phyloP scores from a whole-genome alignment of 2,329 filamentous ascomycete species.

The Dactylellina drechsleri region DNA sequence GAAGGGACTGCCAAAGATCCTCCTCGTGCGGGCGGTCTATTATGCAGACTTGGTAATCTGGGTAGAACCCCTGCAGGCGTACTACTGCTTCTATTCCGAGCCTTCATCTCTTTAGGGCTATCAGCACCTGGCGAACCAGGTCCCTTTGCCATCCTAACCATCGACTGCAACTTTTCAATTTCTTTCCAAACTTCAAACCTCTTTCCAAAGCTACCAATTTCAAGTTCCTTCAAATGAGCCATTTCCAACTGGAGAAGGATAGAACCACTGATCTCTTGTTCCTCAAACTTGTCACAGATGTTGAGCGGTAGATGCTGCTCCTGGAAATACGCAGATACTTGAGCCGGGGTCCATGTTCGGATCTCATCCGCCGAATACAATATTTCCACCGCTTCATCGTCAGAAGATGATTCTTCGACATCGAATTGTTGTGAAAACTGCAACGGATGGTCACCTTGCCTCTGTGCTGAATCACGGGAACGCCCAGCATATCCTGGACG shows the following conservation, averaged over 20 bases:
- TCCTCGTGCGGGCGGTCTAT: constrained; percentile 54
- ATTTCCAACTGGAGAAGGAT: constrained; percentile 72
- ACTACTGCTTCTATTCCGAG: constrained; percentile 56
- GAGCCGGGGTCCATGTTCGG: constrained; percentile 78
- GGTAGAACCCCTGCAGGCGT: constrained; percentile 57
- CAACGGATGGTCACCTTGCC: constrained; percentile 32
- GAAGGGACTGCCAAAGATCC: constrained; percentile 39
- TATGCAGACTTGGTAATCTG: constrained; percentile 58
- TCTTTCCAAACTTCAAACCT: constrained; percentile 59
- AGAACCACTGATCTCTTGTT: constrained; percentile 95
- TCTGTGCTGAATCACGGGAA: constrained; percentile 34
- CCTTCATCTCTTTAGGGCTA: constrained; percentile 29
- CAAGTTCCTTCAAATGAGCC: constrained; percentile 58
- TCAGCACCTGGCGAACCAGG: constrained; percentile 14
- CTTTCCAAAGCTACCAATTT: constrained; percentile 59
- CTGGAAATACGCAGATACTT: constrained; percentile 90
- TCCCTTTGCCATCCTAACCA: constrained; percentile 33
- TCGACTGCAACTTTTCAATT: constrained; percentile 57
- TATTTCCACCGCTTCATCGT: constrained; percentile 47
- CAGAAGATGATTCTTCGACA: constrained; percentile 57
- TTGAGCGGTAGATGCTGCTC: constrained; percentile 83
- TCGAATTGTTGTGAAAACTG: constrained; percentile 59
- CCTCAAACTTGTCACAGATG: constrained; percentile 92
- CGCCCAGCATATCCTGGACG: constrained; percentile 34
- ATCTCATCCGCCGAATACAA: constrained; percentile 72